phyloP scores from a whole-genome alignment of 2,329 filamentous ascomycete genomes.

The Aspergillus calidoustus region DNA sequence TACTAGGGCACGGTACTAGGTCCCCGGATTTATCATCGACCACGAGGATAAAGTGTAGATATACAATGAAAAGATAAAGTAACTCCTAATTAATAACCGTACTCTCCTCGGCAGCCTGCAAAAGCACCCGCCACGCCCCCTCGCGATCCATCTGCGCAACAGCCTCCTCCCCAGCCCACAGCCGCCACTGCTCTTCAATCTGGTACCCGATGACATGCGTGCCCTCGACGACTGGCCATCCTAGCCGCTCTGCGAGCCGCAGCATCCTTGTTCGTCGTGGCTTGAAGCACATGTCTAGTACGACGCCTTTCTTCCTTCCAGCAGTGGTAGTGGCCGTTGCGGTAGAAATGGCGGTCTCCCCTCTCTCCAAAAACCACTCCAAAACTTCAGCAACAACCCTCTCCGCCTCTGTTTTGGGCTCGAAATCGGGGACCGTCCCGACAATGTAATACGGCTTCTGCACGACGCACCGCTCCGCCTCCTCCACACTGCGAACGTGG shows the following conservation, averaged over 20 bases:
- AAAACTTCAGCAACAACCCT: constrained; percentile 31
- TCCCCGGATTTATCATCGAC: too few species aligned
- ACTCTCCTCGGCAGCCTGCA: constrained; percentile 39
- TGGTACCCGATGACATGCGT: constrained; percentile 49
- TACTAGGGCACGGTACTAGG: too few species aligned
- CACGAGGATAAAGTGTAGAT: too few species aligned
- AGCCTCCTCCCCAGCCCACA: constrained; percentile 42
- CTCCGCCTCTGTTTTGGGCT: constrained; percentile 37
- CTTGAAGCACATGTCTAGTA: constrained; percentile 53
- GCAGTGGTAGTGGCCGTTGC: too few species aligned
- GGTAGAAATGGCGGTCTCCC: too few species aligned
- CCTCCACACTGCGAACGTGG: constrained; percentile 24
- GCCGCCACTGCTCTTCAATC: constrained; percentile 45
- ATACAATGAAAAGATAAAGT: too few species aligned
- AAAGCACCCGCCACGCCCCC: constrained; percentile 38
- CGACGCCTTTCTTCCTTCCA: too few species aligned
- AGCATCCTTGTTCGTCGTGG: constrained; percentile 44
- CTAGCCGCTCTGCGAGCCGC: constrained; percentile 36
- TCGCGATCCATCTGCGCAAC: constrained; percentile 30
- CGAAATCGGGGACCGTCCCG: constrained; percentile 46
- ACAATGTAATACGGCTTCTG: constrained; percentile 43
- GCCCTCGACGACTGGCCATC: constrained; percentile 47
- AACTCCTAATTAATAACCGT: constrained; percentile 36
- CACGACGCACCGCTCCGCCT: constrained; percentile 24
- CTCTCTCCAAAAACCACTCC: constrained; percentile 36